Evolutionary conservation across 495 filamentous ascomycete genomes (phyloP).

Genomic region (Acidiella bohemica): DNA sequence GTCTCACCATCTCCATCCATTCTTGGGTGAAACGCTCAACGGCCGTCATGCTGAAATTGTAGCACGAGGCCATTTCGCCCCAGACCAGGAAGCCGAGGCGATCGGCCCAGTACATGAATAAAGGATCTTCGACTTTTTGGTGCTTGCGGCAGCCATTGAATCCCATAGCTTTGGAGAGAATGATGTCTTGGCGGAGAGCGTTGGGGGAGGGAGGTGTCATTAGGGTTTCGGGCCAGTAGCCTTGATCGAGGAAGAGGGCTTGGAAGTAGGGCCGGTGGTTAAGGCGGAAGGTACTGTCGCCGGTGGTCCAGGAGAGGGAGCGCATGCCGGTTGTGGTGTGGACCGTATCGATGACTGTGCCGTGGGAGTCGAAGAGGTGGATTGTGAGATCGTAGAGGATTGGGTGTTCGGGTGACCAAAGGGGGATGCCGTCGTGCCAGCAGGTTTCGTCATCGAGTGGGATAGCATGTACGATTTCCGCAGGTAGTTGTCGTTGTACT

Average conservation of each 20-base stretch:
- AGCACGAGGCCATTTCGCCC: constrained; percentile 26
- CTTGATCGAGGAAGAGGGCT: constrained; percentile 22
- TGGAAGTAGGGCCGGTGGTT: constrained; percentile 22
- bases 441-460: constrained; percentile 9
- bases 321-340: constrained; percentile 22
- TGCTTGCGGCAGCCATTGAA: constrained; percentile 25
- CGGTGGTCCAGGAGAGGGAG: constrained; percentile 17
- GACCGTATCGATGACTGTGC: constrained; percentile 18
- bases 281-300: constrained; percentile 17
- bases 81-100: constrained; percentile 26
- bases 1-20: constrained; percentile 42
- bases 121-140: constrained; percentile 28
- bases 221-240: constrained; percentile 21
- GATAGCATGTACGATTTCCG: constrained; percentile 1
- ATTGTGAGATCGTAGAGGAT: constrained; percentile 20
- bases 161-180: constrained; percentile 19
- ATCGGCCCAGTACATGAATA: constrained; percentile 27
- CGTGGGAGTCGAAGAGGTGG: constrained; percentile 10
- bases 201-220: constrained; percentile 20
- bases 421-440: constrained; percentile 16
- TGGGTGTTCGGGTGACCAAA: constrained; percentile 23
- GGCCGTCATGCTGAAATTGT: constrained; percentile 39
- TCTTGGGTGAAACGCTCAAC: constrained; percentile 41
- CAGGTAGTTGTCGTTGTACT: constrained; percentile 5
- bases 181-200: constrained; percentile 17